Evolutionary conservation across 371 early-diverging fungal genomes (phyloP), one percentile per base, ranked within the genome.

Genomic region (Chytridium lagenaria): DNA sequence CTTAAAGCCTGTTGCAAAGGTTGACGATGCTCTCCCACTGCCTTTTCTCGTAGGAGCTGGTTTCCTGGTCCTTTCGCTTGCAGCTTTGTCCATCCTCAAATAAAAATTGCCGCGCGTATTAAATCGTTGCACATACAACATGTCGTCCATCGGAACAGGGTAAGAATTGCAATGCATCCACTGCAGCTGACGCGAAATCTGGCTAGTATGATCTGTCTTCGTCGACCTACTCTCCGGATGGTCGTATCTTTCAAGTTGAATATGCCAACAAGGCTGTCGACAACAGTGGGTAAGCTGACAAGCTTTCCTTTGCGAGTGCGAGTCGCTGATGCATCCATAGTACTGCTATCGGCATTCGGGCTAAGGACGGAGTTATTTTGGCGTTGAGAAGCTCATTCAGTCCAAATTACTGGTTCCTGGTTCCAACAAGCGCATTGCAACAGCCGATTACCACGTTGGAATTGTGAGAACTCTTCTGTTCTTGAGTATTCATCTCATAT

Each of bases 221-320:
- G 50, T 93, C 96, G 75, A 99, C 98, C 30, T 99, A 98, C 81
- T 97, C 99, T 50, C 98, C 98, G 59, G 99, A 99, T 82, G 99
- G 99, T 70, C 91, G 98, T 72, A 92, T 99, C 71, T 99, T 98
- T 84, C 99, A 99, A 84, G 94, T 96, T 55, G 99, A 99, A 86
- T 99, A 99, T 81, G 99, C 99, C 59, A 83, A 88, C 69, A 98
- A 99, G 83, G 98, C 99, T 40, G 98, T 98, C 36, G 98, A 99
- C 76, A 97, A 97, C 88, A 93, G 95, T 83, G 99, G 98, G 95
- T 95, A 88, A 30, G 76, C 73, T 16, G 22, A 38, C 3, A 7
- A 3, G 66, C 15, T 28, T 3, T 68, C 52, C 50, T 36, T 37
- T 12, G 61, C n/a, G n/a, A n/a, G n/a, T 15, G 7, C 19, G 31